Evolutionary conservation across 2,329 filamentous ascomycete species (phyloP), one percentile per base, ranked within the genome.

Genomic region (Scolecobasidium constrictum): DNA sequence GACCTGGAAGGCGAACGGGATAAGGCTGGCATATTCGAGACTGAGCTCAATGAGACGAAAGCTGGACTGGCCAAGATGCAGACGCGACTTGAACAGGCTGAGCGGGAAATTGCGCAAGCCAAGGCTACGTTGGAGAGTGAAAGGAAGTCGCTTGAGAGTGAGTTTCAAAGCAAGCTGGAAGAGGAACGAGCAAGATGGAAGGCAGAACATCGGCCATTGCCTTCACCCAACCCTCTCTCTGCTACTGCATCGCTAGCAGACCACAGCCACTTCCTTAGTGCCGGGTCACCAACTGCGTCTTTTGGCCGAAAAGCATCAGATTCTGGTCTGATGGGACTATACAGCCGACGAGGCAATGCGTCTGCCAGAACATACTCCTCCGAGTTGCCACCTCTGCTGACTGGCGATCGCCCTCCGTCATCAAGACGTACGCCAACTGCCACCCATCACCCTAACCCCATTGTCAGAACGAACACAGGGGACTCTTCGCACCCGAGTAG

Each of bases 1-100:
- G 87, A 96, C 50, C 64, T 94, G 4, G 86, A 95, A 53, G 73
- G 75, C 40, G 67, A 76, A 48, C 75, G 69, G 52, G 78, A 71
- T 28, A 75, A 76, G 43, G 68, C 82, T n/a, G 71, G 75, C n/a
- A 69, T 65, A 13, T 69, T 81, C 5, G 75, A 82, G 45, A 70
- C 77, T 47, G 80, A 87, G 45, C 63, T 84, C 2, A 66, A 72
- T 12, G 66, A 72, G 17, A 74, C 77, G 43, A 75, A 74, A 42
- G 65, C 70, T 3, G 71, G 79, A 48, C 60, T 83, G 19, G 73
- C 78, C 36, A 64, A 71, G 13, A 64, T 93, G 3, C 77, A 78
- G 48, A 72, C 73, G 46, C 73, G 75, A n/a, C 71, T 79, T 17
- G 73, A 81, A 49, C 72, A 81, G 47, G 69, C 70, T 13, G 67